phyloP scores from a whole-genome alignment of 2,329 filamentous ascomycete genomes.

The Diaporthe citrichinensis region DNA sequence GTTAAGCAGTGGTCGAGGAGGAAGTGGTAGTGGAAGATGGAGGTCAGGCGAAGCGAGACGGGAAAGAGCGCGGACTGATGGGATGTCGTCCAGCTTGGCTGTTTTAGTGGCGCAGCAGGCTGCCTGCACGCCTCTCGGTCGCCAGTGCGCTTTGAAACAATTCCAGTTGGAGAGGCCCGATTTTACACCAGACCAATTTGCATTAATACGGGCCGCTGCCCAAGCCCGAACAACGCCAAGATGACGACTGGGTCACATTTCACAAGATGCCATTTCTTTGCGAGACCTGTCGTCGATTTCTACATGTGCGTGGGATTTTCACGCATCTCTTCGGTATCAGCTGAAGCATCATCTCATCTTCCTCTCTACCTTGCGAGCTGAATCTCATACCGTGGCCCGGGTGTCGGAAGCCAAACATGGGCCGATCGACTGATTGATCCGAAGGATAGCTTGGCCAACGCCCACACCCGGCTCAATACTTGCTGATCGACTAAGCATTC shows the following conservation, averaged over 20 bases:
- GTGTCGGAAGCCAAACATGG: neutral
- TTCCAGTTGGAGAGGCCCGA: conserved; percentile 18
- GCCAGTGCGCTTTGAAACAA: conserved; percentile 27
- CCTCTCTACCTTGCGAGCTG: neutral
- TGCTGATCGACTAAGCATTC: neutral
- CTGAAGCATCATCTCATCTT: conserved; percentile 21
- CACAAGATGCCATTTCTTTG: neutral
- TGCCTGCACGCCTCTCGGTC: conserved; percentile 7
- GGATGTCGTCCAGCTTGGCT: conserved; percentile 24
- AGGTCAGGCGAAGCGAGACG: neutral
- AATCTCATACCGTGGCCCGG: neutral
- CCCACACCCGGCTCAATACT: neutral
- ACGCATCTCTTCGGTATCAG: neutral
- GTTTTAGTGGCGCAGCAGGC: conserved; percentile 28
- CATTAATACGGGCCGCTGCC: conserved; percentile 31
- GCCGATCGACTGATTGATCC: neutral
- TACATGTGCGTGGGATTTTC: neutral
- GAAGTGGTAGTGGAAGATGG: neutral
- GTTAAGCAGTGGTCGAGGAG: neutral
- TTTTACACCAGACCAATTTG: conserved; percentile 29
- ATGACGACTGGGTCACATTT: neutral
- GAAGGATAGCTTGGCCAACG: neutral
- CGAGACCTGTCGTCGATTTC: neutral
- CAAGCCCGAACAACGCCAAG: conserved; percentile 19
- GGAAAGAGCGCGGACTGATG: neutral